phyloP scores from a whole-genome alignment of 1,284 basidiomycete genomes.

The Moesziomyces antarcticus region DNA sequence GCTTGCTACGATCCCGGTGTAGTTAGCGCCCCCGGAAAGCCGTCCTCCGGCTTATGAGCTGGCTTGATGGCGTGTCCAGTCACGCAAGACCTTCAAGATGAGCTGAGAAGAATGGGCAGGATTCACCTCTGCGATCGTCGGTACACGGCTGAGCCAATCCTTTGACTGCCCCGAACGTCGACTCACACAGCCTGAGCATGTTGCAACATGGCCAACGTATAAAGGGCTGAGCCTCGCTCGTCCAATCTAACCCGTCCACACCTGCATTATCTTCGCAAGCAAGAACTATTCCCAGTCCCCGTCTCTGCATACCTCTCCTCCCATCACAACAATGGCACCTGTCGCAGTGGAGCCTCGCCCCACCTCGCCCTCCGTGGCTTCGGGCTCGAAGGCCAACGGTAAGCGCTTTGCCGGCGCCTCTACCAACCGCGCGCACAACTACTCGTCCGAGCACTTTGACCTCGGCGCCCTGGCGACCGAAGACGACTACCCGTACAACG shows the following conservation, averaged over 20 bases:
- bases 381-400: slow-evolving; percentile 15
- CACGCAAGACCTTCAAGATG: not conserved
- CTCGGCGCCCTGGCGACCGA: slow-evolving; percentile 38
- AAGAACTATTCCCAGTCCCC: too few species aligned
- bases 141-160: too few species aligned
- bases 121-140: too few species aligned
- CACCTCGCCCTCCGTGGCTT: slow-evolving; percentile 16
- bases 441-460: slow-evolving; percentile 42
- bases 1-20: too few species aligned
- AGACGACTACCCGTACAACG: slow-evolving; percentile 49
- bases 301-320: not conserved
- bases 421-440: slow-evolving; percentile 28
- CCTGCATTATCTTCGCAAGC: too few species aligned
- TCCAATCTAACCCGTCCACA: too few species aligned
- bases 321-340: slow-evolving; percentile 28
- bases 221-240: too few species aligned
- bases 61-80: not conserved
- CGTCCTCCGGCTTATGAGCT: not conserved
- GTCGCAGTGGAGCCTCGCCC: slow-evolving; percentile 38
- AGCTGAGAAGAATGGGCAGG: not conserved
- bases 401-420: not conserved
- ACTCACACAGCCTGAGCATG: too few species aligned
- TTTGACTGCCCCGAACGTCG: too few species aligned
- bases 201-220: too few species aligned
- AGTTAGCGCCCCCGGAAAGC: not conserved